phyloP scores from a whole-genome alignment of 108 stramenopile species.

The Cyclostephanos invisitatus region DNA sequence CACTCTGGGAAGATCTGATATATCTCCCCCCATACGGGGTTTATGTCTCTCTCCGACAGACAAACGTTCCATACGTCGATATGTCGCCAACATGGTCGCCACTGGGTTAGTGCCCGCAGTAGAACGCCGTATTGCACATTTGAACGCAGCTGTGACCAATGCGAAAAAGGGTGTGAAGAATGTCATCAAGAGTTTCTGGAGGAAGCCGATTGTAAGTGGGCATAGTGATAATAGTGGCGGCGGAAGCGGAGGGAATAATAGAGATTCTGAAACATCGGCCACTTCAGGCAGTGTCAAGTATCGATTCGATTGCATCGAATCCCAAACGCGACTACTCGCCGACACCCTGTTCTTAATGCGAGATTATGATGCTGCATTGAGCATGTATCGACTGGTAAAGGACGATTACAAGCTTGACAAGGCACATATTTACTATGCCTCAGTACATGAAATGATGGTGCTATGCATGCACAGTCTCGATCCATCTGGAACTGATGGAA shows the following conservation, averaged over 20 bases:
- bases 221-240: conserved; percentile 25
- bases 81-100: conserved; percentile 61
- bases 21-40: conserved; percentile 29
- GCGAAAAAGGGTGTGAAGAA: conserved; percentile 86
- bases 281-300: conserved; percentile 44
- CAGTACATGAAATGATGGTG: conserved; percentile 84
- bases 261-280: conserved; percentile 3
- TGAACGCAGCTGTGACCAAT: conserved; percentile 80
- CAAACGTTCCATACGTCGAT: conserved; percentile 68
- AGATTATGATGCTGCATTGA: conserved; percentile 79
- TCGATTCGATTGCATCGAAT: conserved; percentile 82
- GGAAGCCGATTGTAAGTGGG: conserved; percentile 52
- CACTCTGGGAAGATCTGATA: not conserved
- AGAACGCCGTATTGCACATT: conserved; percentile 78
- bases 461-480: conserved; percentile 75
- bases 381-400: conserved; percentile 74
- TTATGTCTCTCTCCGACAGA: conserved; percentile 60
- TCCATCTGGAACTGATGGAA: conserved; percentile 31
- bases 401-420: conserved; percentile 91
- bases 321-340: conserved; percentile 82
- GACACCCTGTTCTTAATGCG: conserved; percentile 85
- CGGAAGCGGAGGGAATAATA: conserved; percentile 11
- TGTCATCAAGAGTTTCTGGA: conserved; percentile 83
- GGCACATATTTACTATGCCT: conserved; percentile 71
- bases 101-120: conserved; percentile 65